A percentile compares a stretch with the other conserved stretches of the same genome.
phyloP scores from a whole-genome alignment of 2,329 filamentous ascomycete genomes.

The Venturia nashicola region DNA sequence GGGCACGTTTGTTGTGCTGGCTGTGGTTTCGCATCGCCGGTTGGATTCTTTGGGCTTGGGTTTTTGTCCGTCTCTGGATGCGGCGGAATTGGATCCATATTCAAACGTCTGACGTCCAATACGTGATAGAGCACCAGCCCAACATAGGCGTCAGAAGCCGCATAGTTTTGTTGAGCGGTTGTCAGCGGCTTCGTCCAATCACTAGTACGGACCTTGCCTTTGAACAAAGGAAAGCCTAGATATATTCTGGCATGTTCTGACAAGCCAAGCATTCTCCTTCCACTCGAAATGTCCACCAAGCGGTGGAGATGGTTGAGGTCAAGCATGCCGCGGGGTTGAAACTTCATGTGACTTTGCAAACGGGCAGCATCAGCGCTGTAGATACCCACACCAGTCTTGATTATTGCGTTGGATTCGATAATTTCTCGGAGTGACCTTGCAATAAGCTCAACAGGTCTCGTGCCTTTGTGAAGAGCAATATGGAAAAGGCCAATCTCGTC shows the following conservation, averaged over 20 bases:
- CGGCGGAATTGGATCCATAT: constrained; percentile 58
- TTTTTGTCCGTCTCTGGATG: constrained; percentile 43
- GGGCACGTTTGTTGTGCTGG: neutral
- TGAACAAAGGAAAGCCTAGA: constrained; percentile 62
- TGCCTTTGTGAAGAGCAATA: constrained; percentile 44
- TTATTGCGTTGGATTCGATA: constrained; percentile 56
- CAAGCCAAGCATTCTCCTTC: constrained; percentile 54
- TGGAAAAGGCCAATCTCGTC: constrained; percentile 73
- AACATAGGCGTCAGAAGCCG: constrained; percentile 76
- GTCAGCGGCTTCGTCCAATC: constrained; percentile 59
- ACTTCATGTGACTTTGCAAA: constrained; percentile 50
- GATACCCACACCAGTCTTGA: constrained; percentile 69
- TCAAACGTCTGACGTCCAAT: constrained; percentile 55
- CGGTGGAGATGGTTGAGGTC: constrained; percentile 77
- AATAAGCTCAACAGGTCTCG: constrained; percentile 43
- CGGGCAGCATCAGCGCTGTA: constrained; percentile 53
- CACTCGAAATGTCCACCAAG: constrained; percentile 55
- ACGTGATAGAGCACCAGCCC: constrained; percentile 59
- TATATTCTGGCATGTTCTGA: constrained; percentile 58
- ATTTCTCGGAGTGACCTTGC: constrained; percentile 57
- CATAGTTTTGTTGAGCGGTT: constrained; percentile 39
- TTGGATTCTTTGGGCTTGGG: neutral
- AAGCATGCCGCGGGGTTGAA: constrained; percentile 56
- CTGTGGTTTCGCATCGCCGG: neutral
- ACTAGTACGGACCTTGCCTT: constrained; percentile 60